Evolutionary conservation across 2,329 filamentous ascomycete species (phyloP).

Genomic region (Beauveria asiatica): DNA sequence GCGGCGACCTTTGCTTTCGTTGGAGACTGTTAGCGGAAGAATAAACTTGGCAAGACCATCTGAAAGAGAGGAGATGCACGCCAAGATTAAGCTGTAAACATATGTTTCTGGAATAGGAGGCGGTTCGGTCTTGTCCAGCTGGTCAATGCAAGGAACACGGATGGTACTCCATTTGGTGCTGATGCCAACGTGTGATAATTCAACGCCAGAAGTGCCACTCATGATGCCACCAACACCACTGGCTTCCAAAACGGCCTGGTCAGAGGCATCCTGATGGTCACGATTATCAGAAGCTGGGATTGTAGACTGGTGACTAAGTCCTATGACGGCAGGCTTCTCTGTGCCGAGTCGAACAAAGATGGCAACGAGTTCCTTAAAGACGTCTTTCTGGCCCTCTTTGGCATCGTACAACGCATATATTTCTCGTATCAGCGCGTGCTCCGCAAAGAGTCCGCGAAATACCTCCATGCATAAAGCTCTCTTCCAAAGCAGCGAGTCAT

Average conservation of each 20-base stretch:
- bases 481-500: constrained; percentile 79
- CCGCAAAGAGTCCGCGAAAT: constrained; percentile 75
- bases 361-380: constrained; percentile 75
- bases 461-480: constrained; percentile 85
- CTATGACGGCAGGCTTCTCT: constrained; percentile 83
- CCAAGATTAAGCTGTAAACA: constrained; percentile 78
- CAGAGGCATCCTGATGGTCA: constrained; percentile 51
- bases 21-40: constrained; percentile 77
- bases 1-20: constrained; percentile 51
- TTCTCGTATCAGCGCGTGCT: constrained; percentile 66
- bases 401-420: constrained; percentile 77
- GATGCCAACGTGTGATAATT: constrained; percentile 66
- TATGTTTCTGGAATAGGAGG: constrained; percentile 85
- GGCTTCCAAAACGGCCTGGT: constrained; percentile 84
- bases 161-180: constrained; percentile 87
- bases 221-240: constrained; percentile 85
- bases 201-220: constrained; percentile 57
- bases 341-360: constrained; percentile 88
- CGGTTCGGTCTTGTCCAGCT: constrained; percentile 84
- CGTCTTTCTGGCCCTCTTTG: constrained; percentile 59
- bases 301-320: constrained; percentile 80
- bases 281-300: constrained; percentile 56
- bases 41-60: constrained; percentile 92
- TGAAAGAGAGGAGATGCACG: constrained; percentile 82
- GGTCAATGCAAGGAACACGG: constrained; percentile 81